Base-by-base conservation (phyloP, 108 stramenopile species). In the Nannochloropsis oceanica region DNA sequence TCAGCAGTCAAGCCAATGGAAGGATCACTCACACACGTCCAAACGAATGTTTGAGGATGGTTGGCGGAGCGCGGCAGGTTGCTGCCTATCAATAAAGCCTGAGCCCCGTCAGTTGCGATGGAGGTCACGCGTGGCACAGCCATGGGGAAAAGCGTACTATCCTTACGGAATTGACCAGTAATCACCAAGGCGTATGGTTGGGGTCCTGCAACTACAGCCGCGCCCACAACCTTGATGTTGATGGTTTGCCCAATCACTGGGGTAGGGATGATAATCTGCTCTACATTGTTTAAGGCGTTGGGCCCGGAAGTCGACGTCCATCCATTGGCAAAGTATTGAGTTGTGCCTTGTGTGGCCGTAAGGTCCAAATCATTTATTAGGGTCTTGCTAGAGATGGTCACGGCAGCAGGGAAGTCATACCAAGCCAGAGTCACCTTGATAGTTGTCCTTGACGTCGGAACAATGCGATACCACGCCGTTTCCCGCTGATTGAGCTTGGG, bases 361-460 rank as follows among this genome's bases (percentile, higher is more conserved):
- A 94, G 59, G 85, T 94, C 93, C 59, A 94, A 43, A 79, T 94
- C 92, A 81, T 94, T 93, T 27, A 92, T 82, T 2, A 93, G 12
- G 44, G 92, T 91, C 18, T 86, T 86, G 50, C 84, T 79, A 80
- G 92, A 93, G 25, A 87, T 83, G 44, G 84, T 73, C 59, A 73
- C 81, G 13, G 81, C 81, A 20, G 86, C 90, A 5, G 92, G 87
- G 43, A 92, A 89, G 84, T 94, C 93, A 82, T 84, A 87, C 93
- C 93, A 94, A 13, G 89, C 90, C 80, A 94, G 50, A 13, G 93
- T 93, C 20, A 90, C 91, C 26, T 86, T 86, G 26, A 93, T 44
- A 11, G 90, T 83, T 26, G 79, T 44, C 42, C 44, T 79, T 5
- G 82, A 24, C 22, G 59, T 73, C 22, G 59, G 82, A 79, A 84